phyloP scores from a whole-genome alignment of 2,329 filamentous ascomycete species.

The Diaporthe capsici region DNA sequence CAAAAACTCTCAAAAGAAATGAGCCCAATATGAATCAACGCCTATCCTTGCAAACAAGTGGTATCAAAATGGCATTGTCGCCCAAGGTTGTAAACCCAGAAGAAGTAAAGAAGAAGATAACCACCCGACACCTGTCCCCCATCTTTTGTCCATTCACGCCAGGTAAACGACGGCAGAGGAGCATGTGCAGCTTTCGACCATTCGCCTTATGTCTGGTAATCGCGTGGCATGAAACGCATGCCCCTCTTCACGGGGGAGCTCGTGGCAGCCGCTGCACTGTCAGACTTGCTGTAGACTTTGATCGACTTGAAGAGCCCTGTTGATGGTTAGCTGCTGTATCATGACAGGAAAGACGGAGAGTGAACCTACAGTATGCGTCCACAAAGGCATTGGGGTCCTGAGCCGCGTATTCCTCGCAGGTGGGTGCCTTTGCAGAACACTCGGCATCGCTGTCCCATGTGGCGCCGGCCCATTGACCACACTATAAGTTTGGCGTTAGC shows the following conservation, averaged over 20 bases:
- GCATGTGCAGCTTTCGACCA: background rate
- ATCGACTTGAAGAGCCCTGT: slow-evolving; percentile 41
- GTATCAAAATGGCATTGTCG: slow-evolving; percentile 32
- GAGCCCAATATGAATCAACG: slow-evolving; percentile 10
- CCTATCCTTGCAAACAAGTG: slow-evolving; percentile 25
- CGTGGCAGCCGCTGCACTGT: background rate
- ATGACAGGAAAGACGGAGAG: background rate
- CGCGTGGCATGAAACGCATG: slow-evolving; percentile 32
- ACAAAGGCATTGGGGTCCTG: slow-evolving; percentile 53
- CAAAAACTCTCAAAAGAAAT: background rate
- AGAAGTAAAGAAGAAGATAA: background rate
- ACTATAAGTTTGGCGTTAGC: slow-evolving; percentile 79
- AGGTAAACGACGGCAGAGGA: slow-evolving; percentile 17
- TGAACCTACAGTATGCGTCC: slow-evolving; percentile 38
- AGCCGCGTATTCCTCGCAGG: slow-evolving; percentile 81
- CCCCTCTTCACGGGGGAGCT: slow-evolving; percentile 13
- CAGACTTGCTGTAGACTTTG: slow-evolving; percentile 37
- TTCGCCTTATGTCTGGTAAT: slow-evolving; percentile 12
- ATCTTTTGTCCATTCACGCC: slow-evolving; percentile 9
- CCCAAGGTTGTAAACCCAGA: slow-evolving; percentile 10
- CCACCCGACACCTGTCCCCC: background rate
- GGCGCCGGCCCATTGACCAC: slow-evolving; percentile 86
- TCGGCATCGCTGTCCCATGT: slow-evolving; percentile 69
- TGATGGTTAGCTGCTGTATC: background rate
- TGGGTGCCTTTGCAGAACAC: slow-evolving; percentile 72